Evolutionary conservation across 2,329 filamentous ascomycete genomes (phyloP).

Genomic region (Botryotinia narcissicola): DNA sequence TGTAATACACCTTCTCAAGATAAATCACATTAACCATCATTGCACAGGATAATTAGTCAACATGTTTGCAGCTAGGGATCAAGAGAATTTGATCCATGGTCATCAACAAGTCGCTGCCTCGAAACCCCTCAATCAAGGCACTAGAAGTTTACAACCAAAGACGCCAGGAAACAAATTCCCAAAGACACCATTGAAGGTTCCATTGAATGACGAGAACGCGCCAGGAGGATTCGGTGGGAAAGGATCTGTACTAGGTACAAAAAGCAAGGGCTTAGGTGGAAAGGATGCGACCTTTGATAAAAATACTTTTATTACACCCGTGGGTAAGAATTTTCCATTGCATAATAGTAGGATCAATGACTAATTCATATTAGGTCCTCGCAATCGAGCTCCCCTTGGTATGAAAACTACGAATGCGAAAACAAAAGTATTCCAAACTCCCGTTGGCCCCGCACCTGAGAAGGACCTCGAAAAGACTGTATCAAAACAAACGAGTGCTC

Average conservation of each 20-base stretch:
- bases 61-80: conserved; percentile 79
- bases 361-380: conserved; percentile 41
- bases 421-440: conserved; percentile 63
- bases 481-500: conserved; percentile 51
- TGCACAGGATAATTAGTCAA: conserved; percentile 28
- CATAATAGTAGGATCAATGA: conserved; percentile 30
- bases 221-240: conserved; percentile 57
- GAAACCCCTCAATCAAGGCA: conserved; percentile 69
- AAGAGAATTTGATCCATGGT: conserved; percentile 80
- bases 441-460: conserved; percentile 58
- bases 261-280: conserved; percentile 57
- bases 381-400: conserved; percentile 76
- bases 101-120: conserved; percentile 68
- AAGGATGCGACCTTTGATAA: conserved; percentile 48
- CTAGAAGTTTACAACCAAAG: conserved; percentile 64
- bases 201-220: conserved; percentile 85
- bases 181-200: conserved; percentile 78
- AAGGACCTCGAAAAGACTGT: conserved; percentile 63
- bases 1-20: conserved; percentile 3
- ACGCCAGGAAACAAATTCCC: conserved; percentile 73
- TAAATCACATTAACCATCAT: conserved; percentile 13
- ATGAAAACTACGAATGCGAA: conserved; percentile 98
- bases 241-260: conserved; percentile 42
- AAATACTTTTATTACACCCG: conserved; percentile 73
- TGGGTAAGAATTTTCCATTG: conserved; percentile 55